Conservation (phyloP, 2,329 filamentous ascomycete species). For the Trichoderma sp. region DNA sequence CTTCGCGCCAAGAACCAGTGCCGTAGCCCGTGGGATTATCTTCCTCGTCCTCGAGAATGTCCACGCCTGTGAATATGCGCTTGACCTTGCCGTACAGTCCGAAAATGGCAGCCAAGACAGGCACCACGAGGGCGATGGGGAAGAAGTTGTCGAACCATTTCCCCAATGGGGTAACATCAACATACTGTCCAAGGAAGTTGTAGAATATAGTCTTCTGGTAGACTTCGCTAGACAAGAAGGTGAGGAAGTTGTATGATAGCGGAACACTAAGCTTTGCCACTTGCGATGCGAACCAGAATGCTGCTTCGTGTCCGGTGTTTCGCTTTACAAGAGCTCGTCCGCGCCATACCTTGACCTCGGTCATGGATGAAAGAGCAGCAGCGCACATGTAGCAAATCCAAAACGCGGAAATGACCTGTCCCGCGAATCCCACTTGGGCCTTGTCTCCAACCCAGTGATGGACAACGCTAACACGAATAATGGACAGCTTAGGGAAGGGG, state of each 20-base stretch:
- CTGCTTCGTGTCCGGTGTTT: constrained; percentile 88
- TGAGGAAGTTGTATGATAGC: constrained; percentile 93
- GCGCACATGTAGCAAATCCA: constrained; percentile 98
- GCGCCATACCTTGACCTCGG: constrained; percentile 95
- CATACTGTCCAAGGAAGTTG: constrained; percentile 75
- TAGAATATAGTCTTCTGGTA: constrained; percentile 82
- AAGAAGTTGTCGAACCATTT: constrained; percentile 85
- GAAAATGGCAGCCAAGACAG: constrained; percentile 81
- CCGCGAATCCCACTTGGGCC: constrained; percentile 77
- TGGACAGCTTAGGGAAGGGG: constrained; percentile 71
- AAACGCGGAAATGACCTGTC: constrained; percentile 75
- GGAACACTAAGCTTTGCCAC: constrained; percentile 91
- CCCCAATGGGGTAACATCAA: constrained; percentile 79
- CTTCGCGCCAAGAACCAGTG: constrained; percentile 85
- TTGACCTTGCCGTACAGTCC: constrained; percentile 82
- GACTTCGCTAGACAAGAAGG: constrained; percentile 71
- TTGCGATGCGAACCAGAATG: constrained; percentile 93
- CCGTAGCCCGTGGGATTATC: constrained; percentile 65
- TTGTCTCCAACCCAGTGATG: constrained; percentile 69
- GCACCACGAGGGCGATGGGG: constrained; percentile 81
- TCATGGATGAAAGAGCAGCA: constrained; percentile 81
- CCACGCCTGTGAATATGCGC: constrained; percentile 71
- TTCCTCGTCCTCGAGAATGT: constrained; percentile 71
- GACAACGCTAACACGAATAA: constrained; percentile 64
- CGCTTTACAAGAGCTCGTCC: constrained; percentile 85